Evolutionary conservation across 2,329 filamentous ascomycete species (phyloP).

Genomic region (Venturia oleaginea): DNA sequence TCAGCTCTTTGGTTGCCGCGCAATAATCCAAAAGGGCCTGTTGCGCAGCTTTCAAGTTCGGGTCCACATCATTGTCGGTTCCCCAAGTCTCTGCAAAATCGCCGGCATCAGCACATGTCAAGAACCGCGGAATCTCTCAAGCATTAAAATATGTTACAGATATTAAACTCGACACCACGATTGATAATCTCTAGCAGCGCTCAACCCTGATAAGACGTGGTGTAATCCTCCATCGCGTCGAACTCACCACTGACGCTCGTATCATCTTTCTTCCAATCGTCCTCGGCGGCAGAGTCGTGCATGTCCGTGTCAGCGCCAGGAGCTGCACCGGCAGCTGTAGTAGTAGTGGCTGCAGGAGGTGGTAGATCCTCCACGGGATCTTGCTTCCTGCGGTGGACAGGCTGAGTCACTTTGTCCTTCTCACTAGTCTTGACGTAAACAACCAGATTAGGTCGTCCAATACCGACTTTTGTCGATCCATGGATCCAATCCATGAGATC

Average conservation of each 20-base stretch:
- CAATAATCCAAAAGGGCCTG: no score
- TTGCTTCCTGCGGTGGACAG: constrained; percentile 28
- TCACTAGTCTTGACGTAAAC: constrained; percentile 68
- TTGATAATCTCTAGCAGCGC: neutral
- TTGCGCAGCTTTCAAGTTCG: no score
- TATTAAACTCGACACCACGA: neutral
- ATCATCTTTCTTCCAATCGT: neutral
- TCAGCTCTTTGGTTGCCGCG: no score
- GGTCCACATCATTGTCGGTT: no score
- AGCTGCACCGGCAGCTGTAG: neutral
- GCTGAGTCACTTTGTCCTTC: constrained; percentile 50
- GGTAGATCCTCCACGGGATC: neutral
- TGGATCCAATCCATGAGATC: constrained; percentile 25
- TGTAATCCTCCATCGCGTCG: neutral
- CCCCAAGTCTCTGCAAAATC: neutral
- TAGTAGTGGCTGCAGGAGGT: neutral
- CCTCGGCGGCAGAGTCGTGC: neutral
- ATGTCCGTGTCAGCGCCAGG: no score
- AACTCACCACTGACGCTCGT: no score
- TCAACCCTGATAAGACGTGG: neutral
- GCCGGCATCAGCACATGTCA: neutral
- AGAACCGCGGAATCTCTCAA: neutral
- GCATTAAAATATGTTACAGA: neutral
- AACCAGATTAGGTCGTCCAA: constrained; percentile 72
- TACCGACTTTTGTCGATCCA: constrained; percentile 36